Evolutionary conservation across 2,329 filamentous ascomycete species (phyloP), one percentile per base, ranked within the genome.

Genomic region (Alternaria dauci): DNA sequence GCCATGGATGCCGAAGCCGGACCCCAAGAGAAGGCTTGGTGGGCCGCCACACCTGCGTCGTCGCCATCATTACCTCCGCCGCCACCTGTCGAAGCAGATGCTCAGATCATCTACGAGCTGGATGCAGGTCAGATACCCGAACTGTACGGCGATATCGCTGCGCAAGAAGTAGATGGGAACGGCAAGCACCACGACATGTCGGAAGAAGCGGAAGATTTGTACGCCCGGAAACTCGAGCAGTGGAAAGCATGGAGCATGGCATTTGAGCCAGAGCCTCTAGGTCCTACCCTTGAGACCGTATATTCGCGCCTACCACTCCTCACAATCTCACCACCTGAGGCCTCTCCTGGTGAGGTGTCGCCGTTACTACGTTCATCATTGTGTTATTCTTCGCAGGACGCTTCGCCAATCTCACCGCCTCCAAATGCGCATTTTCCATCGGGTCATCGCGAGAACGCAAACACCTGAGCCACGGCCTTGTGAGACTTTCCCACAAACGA

Each of bases 31-130:
- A 71, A 67, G 53, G 32, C 47, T 47, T 42, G 30, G 44, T 59
- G 61, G 47, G 50, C 44, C 32, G 55, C 50, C 16, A 28, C 58
- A 2, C 25, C 41, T 42, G 42, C 26, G 20, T 44, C 50, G 8
- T 36, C 54, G 14, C 20, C 52, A 39, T 52, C 18, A 26, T 25
- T 36, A 20, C 36, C 38, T 34, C 41, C 53, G 14, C 46, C 53
- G 4, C 61, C 55, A 39, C 68, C 62, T 5, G 60, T 72, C 26
- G 71, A 73, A 57, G 68, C 63, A 20, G 71, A 73, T 43, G 60
- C 68, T 12, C 60, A 55, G 11, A 36, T 44, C 2, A 70, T 73
- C 14, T 63, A 73, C 44, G 71, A 73, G 48, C 55, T 73, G 9
- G 69, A 69, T 11, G 70, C 65, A 23, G 60, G 59, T 39, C 60